phyloP scores from a whole-genome alignment of 495 filamentous ascomycete genomes.

The Penicillium canescens region DNA sequence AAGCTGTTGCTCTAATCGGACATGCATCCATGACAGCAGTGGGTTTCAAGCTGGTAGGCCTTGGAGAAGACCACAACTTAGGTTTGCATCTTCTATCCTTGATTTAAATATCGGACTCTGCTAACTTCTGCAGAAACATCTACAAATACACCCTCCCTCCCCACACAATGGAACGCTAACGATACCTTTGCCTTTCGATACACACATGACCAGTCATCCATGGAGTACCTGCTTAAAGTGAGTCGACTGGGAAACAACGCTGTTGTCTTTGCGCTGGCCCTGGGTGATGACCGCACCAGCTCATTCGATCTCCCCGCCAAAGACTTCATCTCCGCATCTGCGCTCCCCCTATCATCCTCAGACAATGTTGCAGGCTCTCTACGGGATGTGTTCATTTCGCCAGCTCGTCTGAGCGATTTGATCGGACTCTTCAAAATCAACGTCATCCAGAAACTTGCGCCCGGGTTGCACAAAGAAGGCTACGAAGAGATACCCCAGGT shows the following conservation, averaged over 20 bases:
- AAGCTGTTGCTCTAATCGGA: conserved; percentile 80
- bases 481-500: conserved; percentile 59
- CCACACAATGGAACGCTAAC: conserved; percentile 74
- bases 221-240: conserved; percentile 79
- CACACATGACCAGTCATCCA: conserved; percentile 82
- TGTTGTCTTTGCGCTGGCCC: conserved; percentile 74
- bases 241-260: conserved; percentile 81
- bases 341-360: conserved; percentile 52
- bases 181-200: conserved; percentile 80
- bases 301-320: conserved; percentile 72
- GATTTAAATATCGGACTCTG: conserved; percentile 5
- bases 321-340: conserved; percentile 71
- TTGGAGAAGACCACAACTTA: conserved; percentile 74
- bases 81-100: conserved; percentile 38
- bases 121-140: conserved; percentile 41
- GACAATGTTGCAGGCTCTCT: conserved; percentile 48
- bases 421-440: conserved; percentile 67
- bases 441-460: conserved; percentile 78
- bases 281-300: conserved; percentile 78
- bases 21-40: conserved; percentile 82
- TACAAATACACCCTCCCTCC: conserved; percentile 60
- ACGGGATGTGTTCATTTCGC: conserved; percentile 71
- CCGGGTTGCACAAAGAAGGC: conserved; percentile 71
- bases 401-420: conserved; percentile 65
- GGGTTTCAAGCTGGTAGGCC: conserved; percentile 79